phyloP scores from a whole-genome alignment of 2,329 filamentous ascomycete genomes.

The Bipolaris zeicola region DNA sequence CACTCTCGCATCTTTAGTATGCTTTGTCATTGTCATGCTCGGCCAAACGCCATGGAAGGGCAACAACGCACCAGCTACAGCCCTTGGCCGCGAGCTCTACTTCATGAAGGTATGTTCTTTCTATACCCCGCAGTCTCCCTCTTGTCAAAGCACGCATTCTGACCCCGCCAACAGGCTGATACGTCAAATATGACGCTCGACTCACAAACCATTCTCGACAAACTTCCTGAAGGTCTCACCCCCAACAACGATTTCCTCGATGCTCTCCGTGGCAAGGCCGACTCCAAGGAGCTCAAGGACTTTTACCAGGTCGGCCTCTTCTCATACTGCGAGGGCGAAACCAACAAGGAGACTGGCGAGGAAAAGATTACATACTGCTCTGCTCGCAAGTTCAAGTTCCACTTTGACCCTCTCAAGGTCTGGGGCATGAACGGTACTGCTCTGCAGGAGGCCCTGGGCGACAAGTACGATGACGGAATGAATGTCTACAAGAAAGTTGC shows the following conservation, averaged over 20 bases:
- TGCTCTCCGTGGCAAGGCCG: constrained; percentile 47
- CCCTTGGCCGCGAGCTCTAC: constrained; percentile 58
- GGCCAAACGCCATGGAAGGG: constrained; percentile 59
- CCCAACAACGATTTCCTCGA: constrained; percentile 48
- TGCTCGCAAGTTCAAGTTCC: constrained; percentile 75
- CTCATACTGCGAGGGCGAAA: constrained; percentile 78
- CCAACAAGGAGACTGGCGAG: constrained; percentile 55
- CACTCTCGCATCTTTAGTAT: constrained; percentile 77
- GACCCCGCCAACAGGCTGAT: constrained; percentile 37
- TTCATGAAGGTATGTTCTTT: constrained; percentile 62
- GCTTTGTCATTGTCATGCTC: constrained; percentile 63
- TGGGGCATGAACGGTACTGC: constrained; percentile 65
- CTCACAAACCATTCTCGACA: constrained; percentile 46
- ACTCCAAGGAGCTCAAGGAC: constrained; percentile 63
- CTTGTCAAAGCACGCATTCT: constrained; percentile 4
- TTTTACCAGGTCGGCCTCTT: constrained; percentile 83
- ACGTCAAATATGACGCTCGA: constrained; percentile 61
- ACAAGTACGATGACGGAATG: constrained; percentile 69
- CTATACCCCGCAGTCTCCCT: constrained; percentile 27
- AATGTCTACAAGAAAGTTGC: constrained; percentile 74
- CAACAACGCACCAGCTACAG: constrained; percentile 43
- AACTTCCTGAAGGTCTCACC: constrained; percentile 34
- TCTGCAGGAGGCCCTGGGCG: constrained; percentile 63
- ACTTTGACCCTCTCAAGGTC: constrained; percentile 70
- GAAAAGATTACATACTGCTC: constrained; percentile 67